A percentile compares a stretch with the other conserved stretches of the same genome.
Conservation (phyloP, 768 basidiomycete genomes). For the Mycena haematopus region DNA sequence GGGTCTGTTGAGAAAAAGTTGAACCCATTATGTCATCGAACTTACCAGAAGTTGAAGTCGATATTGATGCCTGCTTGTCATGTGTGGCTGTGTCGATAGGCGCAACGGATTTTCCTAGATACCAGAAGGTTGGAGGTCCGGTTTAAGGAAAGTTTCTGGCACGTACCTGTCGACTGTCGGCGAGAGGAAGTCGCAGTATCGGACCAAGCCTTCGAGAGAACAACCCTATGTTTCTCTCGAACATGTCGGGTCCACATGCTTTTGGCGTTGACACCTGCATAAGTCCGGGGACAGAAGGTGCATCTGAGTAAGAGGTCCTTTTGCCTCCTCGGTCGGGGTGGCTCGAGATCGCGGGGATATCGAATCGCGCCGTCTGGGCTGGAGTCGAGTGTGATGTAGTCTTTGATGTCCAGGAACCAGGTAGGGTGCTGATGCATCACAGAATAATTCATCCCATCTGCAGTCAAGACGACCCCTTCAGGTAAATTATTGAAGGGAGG, state of each 20-base stretch:
- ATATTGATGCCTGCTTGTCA: slow-evolving; percentile 4
- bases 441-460: slow-evolving; percentile 57
- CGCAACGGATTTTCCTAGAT: slow-evolving; percentile 10
- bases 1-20: slow-evolving; percentile 11
- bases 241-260: slow-evolving; percentile 69
- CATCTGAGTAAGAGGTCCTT: slow-evolving; percentile 47
- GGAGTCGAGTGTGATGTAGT: slow-evolving; percentile 46
- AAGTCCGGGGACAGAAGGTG: slow-evolving; percentile 62
- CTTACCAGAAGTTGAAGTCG: slow-evolving; percentile 16
- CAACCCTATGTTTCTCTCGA: slow-evolving; percentile 66
- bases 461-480: slow-evolving; percentile 32
- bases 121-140: background rate
- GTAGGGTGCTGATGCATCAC: slow-evolving; percentile 56
- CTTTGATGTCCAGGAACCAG: slow-evolving; percentile 59
- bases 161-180: slow-evolving; percentile 16
- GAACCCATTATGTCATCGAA: slow-evolving; percentile 8
- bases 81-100: slow-evolving; percentile 19
- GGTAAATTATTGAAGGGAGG: slow-evolving; percentile 28
- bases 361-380: slow-evolving; percentile 46
- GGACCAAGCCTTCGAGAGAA: slow-evolving; percentile 54
- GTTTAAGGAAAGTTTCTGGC: background rate
- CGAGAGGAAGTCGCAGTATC: slow-evolving; percentile 27
- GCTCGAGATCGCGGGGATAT: slow-evolving; percentile 61
- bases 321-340: slow-evolving; percentile 51
- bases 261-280: slow-evolving; percentile 65